phyloP scores from a whole-genome alignment of 495 filamentous ascomycete species.

The Daldinia concentrica region DNA sequence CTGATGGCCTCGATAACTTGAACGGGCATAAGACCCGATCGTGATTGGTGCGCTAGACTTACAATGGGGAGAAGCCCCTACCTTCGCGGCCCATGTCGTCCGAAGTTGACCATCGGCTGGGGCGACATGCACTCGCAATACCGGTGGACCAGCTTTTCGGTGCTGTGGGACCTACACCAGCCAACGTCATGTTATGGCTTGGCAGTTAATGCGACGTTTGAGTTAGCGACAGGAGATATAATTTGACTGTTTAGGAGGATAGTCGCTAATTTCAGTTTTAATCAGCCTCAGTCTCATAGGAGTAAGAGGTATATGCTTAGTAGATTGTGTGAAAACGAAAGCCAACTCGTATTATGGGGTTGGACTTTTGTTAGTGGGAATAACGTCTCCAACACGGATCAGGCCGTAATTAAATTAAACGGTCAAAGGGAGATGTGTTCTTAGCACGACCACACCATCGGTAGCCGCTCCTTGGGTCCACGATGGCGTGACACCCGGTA shows the following conservation, averaged over 20 bases:
- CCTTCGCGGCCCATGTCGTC: constrained; percentile 6
- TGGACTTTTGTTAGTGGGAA: not conserved
- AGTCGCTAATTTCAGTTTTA: not conserved
- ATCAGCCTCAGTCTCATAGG: not conserved
- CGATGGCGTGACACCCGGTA: constrained; percentile 26
- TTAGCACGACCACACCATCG: constrained; percentile 32
- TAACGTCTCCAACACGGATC: constrained; percentile 8
- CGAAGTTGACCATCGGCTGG: constrained; percentile 13
- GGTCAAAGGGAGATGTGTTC: constrained; percentile 5
- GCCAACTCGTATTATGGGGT: not conserved
- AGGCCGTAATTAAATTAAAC: constrained; percentile 36
- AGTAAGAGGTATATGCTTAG: not conserved
- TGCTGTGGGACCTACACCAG: constrained; percentile 12
- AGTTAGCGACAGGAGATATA: not conserved
- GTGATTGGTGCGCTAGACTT: constrained; percentile 17
- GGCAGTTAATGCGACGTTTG: constrained; percentile 29
- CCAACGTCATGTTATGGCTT: constrained; percentile 25
- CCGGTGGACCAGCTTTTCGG: constrained; percentile 30
- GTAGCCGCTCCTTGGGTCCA: constrained; percentile 26
- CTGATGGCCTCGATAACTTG: constrained; percentile 11
- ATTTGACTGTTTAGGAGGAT: not conserved
- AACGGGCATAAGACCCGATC: not conserved
- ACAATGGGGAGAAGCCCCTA: constrained; percentile 18
- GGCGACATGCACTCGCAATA: constrained; percentile 25
- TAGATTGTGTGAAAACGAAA: not conserved